phyloP scores from a whole-genome alignment of 2,329 filamentous ascomycete genomes.

The Fusarium ramigenum region DNA sequence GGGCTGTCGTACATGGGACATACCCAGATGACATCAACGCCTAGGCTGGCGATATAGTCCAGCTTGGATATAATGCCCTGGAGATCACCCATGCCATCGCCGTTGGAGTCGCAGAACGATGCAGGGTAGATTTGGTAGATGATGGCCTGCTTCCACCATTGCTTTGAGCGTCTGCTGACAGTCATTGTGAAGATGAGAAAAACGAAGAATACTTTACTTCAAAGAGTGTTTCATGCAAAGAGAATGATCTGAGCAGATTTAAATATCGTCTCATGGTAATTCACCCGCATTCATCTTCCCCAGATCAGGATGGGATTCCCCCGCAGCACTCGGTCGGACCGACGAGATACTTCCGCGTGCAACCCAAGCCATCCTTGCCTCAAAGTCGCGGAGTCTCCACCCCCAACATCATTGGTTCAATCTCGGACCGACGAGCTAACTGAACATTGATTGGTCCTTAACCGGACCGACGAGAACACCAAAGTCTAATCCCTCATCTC shows the following conservation, averaged over 20 bases:
- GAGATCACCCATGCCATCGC: slow-evolving; percentile 63
- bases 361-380: neutral
- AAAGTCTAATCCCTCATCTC: neutral
- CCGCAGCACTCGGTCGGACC: slow-evolving; percentile 22
- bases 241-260: neutral
- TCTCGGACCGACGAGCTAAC: slow-evolving; percentile 20
- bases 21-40: slow-evolving; percentile 39
- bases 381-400: neutral
- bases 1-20: slow-evolving; percentile 43
- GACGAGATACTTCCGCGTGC: neutral
- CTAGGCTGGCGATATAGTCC: slow-evolving; percentile 51
- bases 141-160: slow-evolving; percentile 65
- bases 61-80: slow-evolving; percentile 63
- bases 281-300: neutral
- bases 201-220: accelerated
- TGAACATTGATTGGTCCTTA: neutral
- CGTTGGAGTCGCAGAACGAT: slow-evolving; percentile 64
- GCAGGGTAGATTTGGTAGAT: slow-evolving; percentile 68
- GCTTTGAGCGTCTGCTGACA: slow-evolving; percentile 29
- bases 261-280: neutral
- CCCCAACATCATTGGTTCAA: neutral
- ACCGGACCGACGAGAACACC: slow-evolving; percentile 23
- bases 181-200: slow-evolving; percentile 20
- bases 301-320: neutral
- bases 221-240: accelerated